Base-by-base conservation (phyloP, 768 basidiomycete species). In the Termitomyces sp. region DNA sequence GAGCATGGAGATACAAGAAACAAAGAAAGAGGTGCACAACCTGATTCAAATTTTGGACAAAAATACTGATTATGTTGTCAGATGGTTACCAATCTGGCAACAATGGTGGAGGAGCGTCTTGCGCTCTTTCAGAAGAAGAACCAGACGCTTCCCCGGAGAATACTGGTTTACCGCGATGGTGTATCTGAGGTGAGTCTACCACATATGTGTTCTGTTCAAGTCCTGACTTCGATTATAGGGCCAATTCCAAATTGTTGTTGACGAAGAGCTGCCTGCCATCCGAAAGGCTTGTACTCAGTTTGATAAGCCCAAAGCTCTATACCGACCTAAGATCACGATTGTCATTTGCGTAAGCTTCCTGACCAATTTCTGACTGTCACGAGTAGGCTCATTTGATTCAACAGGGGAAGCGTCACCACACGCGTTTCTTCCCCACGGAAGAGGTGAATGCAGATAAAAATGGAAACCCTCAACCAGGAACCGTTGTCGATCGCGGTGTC, bases 401-500 rank as follows among this genome's bases (percentile, higher is more conserved):
- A 19, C 32, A 78, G 65, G 81, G 82, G 2, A 80, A 83, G 67
- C 71, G 76, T 3, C 78, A 80, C 42, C 78, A 82, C 63, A 82
- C 81, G 16, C 78, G 87, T 8, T 86, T 87, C 73, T 91, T 84
- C 64, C 84, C 89, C 0, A 79, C 83, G 0, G 76, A 82, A 47
- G 64, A 67, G 6, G 67, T 67, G 2, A 67, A 81, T 38, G 85
- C 79, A 3, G 86, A 88, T 65, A 68, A 68, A 42, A 86, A 87
- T 57, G 87, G 87, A 0, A 92, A 94, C 64, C 87, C 90, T 0
- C 77, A 77, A 12, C 82, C 90, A 0, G 91, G 91, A 2, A 90
- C 90, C 1, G 84, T 92, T 2, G 85, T 90, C n/a, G 91, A 94
- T 69, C 78, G 82, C 31, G 92, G 91, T 35, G 81, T 92, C 23